Evolutionary conservation across 352 stramenopile species (phyloP).

Genomic region (Phytophthora sansomeana): DNA sequence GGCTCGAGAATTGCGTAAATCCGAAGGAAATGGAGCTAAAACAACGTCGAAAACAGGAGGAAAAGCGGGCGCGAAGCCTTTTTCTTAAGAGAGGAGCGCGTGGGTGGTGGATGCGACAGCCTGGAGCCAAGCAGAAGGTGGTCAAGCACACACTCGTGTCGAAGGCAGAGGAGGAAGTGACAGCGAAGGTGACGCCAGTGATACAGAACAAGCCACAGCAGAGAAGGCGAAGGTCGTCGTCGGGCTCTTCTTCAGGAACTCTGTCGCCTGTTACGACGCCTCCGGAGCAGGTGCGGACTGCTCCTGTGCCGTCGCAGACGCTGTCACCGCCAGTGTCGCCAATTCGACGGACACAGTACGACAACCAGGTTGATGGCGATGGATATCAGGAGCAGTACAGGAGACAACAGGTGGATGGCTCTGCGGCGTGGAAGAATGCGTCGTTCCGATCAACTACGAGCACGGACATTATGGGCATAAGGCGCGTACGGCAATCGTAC

Average conservation of each 20-base stretch:
- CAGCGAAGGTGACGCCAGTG: background rate
- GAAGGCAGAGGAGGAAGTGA: slow-evolving; percentile 42
- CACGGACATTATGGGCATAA: slow-evolving; percentile 69
- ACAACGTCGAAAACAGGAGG: background rate
- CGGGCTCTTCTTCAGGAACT: slow-evolving; percentile 19
- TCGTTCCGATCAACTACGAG: slow-evolving; percentile 43
- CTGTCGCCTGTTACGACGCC: slow-evolving; percentile 27
- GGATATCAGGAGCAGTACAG: background rate
- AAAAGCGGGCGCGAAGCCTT: slow-evolving; percentile 54
- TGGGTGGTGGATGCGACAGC: slow-evolving; percentile 86
- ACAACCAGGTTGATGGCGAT: slow-evolving; percentile 3
- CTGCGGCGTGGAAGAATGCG: slow-evolving; percentile 33
- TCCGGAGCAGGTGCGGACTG: slow-evolving; percentile 10
- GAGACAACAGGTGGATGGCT: slow-evolving; percentile 11
- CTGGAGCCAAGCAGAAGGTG: slow-evolving; percentile 60
- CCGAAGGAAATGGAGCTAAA: slow-evolving; percentile 14
- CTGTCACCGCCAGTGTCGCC: slow-evolving; percentile 29
- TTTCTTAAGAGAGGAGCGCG: slow-evolving; percentile 78
- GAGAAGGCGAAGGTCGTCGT: background rate
- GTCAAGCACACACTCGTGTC: slow-evolving; percentile 69
- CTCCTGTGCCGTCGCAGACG: slow-evolving; percentile 11
- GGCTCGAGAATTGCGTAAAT: slow-evolving; percentile 67
- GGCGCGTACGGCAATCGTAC: slow-evolving; percentile 56
- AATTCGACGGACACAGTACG: slow-evolving; percentile 17
- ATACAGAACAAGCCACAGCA: slow-evolving; percentile 7